Percentiles rank a stretch among this genome's conserved stretches.
phyloP scores from a whole-genome alignment of 352 stramenopile genomes.

The Globisporangium irregulare region DNA sequence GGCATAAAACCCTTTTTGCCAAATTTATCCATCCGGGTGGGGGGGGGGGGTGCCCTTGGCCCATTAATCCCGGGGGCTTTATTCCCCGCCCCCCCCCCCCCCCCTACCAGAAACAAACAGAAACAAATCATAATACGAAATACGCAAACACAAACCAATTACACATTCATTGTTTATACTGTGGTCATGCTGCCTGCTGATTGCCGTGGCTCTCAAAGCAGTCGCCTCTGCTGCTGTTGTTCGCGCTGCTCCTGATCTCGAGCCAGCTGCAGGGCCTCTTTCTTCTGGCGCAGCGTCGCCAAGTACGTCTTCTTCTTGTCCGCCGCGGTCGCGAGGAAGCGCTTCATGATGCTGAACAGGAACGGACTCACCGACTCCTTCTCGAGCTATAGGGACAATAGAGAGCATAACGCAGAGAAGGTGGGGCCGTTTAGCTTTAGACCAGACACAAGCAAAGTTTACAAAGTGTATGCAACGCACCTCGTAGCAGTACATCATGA shows the following conservation, averaged over 20 bases:
- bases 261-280: constrained; percentile 8
- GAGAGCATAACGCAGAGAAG: neutral
- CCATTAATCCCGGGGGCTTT: no score
- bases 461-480: constrained; percentile 21
- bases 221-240: neutral
- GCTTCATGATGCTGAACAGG: constrained; percentile 64
- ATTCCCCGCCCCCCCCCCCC: no score
- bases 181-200: no score
- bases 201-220: no score
- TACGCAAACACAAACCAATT: no score
- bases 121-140: neutral
- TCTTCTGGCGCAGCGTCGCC: constrained; percentile 20
- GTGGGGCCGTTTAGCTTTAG: constrained; percentile 6
- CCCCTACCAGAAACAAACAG: neutral
- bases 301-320: constrained; percentile 73
- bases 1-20: no score
- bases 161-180: no score
- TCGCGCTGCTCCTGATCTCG: constrained; percentile 4
- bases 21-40: no score
- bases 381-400: constrained; percentile 36
- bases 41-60: no score
- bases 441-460: neutral
- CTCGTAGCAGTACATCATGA: constrained; percentile 87
- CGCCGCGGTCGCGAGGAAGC: constrained; percentile 66
- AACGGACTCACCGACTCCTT: constrained; percentile 66